phyloP scores from a whole-genome alignment of 495 filamentous ascomycete genomes.

The Hypoxylon intermedium region DNA sequence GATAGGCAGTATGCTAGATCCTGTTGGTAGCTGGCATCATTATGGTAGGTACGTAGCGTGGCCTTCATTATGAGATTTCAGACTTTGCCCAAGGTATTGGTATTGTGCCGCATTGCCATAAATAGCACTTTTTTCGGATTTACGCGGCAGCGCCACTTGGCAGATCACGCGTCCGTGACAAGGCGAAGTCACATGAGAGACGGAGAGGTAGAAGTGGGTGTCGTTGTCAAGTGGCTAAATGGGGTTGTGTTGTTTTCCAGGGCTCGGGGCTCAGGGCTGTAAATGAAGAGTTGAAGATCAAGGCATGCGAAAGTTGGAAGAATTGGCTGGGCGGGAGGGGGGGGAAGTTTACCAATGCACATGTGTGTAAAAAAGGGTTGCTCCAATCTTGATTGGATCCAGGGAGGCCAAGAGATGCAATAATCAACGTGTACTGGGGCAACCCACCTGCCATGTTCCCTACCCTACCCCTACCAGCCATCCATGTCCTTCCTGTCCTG shows the following conservation, averaged over 20 bases:
- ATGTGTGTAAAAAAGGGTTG: conserved; percentile 7
- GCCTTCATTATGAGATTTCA: conserved; percentile 1
- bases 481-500: neutral
- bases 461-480: neutral
- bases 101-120: neutral
- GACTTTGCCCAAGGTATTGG: neutral
- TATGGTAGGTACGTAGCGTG: conserved; percentile 6
- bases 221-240: conserved; percentile 39
- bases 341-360: conserved; percentile 34
- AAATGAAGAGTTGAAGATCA: conserved; percentile 38
- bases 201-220: conserved; percentile 30
- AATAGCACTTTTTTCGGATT: conserved; percentile 17
- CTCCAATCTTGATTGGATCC: conserved; percentile 27
- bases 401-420: conserved; percentile 25
- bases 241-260: conserved; percentile 22
- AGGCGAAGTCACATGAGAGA: conserved; percentile 33
- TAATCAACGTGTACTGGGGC: conserved; percentile 26
- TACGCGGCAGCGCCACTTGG: conserved; percentile 10
- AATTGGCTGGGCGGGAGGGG: conserved; percentile 36
- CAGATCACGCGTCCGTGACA: conserved; percentile 15
- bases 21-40: conserved; percentile 1
- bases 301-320: conserved; percentile 29
- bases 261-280: conserved; percentile 38
- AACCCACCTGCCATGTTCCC: conserved; percentile 28
- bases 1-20: conserved; percentile 21